These are phyloP conservation scores for Dactylorhiza incarnata DNA, from an alignment of 106 monocot genomes.

Conservation along the genomic window DNA sequence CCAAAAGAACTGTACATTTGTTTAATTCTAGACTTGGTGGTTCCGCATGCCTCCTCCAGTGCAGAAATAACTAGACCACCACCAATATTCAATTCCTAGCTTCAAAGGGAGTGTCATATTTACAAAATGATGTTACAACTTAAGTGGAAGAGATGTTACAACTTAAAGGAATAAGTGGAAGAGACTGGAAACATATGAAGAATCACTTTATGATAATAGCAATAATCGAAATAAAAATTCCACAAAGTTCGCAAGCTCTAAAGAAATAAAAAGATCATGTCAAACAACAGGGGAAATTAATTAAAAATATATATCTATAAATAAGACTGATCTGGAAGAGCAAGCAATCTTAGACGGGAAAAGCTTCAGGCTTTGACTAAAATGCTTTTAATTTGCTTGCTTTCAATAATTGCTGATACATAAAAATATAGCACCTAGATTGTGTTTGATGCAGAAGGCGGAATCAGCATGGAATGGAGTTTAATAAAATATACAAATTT, in stretches of 20 bases:
- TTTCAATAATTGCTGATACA: too few species aligned
- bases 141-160: not conserved
- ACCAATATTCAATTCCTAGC: slow-evolving; percentile 92
- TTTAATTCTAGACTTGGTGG: slow-evolving; percentile 66
- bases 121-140: slow-evolving; percentile 1
- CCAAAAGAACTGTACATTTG: slow-evolving; percentile 74
- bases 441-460: too few species aligned
- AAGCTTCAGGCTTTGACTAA: too few species aligned
- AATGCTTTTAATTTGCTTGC: too few species aligned
- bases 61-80: slow-evolving; percentile 65
- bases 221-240: not conserved
- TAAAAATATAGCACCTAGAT: too few species aligned
- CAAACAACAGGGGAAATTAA: not conserved
- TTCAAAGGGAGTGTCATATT: slow-evolving; percentile 17
- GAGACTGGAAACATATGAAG: not conserved
- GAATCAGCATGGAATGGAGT: too few species aligned
- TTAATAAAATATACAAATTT: too few species aligned
- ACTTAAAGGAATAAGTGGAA: not conserved
- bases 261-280: not conserved
- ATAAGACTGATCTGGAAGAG: not conserved
- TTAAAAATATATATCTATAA: not conserved
- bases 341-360: too few species aligned
- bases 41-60: slow-evolving; percentile 74
- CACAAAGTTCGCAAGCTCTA: not conserved
- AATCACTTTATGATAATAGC: not conserved